Percentiles rank a stretch among this genome's conserved stretches.
Evolutionary conservation across 1,139 yeast genomes (phyloP).

Genomic region (Pneumocystis sp.): DNA sequence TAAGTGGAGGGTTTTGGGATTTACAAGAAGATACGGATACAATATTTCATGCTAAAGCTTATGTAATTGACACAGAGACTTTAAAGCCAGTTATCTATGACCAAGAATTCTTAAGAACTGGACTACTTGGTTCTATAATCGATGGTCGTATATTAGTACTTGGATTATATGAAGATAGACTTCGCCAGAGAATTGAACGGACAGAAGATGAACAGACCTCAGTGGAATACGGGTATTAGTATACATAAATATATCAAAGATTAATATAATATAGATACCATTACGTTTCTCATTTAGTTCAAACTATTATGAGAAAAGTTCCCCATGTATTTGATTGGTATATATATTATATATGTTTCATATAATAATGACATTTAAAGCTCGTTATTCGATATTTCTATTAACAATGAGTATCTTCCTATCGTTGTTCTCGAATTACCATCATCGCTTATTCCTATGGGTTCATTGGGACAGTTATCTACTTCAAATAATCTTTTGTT

Average conservation of each 20-base stretch:
- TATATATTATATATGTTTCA: constrained; percentile 39
- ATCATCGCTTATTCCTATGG: constrained; percentile 32
- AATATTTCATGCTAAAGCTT: constrained; percentile 57
- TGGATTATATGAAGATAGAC: constrained; percentile 83
- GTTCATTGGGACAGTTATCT: constrained; percentile 21
- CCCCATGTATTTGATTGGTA: constrained; percentile 55
- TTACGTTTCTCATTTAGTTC: constrained; percentile 70
- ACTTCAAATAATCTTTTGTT: constrained; percentile 22
- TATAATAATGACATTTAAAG: not conserved
- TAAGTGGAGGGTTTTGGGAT: constrained; percentile 82
- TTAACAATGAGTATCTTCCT: constrained; percentile 74
- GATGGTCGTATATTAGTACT: constrained; percentile 77
- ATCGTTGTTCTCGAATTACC: constrained; percentile 81
- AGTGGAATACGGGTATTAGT: constrained; percentile 24
- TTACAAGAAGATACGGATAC: constrained; percentile 50
- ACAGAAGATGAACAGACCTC: constrained; percentile 16
- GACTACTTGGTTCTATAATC: constrained; percentile 71
- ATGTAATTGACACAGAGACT: constrained; percentile 4
- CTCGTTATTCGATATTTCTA: constrained; percentile 58
- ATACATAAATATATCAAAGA: not conserved
- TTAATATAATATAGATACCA: constrained; percentile 32
- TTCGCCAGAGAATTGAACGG: constrained; percentile 42
- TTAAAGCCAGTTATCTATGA: constrained; percentile 5
- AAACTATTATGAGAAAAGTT: constrained; percentile 67
- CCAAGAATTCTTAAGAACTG: constrained; percentile 69